Base-by-base conservation (phyloP, 176 grass and related monocot species). In the Panicum miliaceum region DNA sequence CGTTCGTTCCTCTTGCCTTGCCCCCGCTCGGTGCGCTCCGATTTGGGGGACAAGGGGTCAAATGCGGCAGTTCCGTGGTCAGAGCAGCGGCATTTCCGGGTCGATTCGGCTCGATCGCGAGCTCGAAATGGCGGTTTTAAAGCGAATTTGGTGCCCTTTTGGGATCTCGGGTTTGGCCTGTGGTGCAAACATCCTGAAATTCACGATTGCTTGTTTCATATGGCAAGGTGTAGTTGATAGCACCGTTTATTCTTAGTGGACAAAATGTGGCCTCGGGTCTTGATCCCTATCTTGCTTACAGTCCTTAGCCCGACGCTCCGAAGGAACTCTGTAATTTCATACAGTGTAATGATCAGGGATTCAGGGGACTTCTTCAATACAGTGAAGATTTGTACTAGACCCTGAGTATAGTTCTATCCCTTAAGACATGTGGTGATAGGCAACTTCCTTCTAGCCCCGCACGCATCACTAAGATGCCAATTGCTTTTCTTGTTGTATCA, bases 11-110 rank as follows among this genome's bases (percentile, higher is more conserved):
- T 23, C 56, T 59, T 25, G 8, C 56, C 56, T 19, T 57, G 0
- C 5, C 68, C 69, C 38, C 15, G 62, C 64, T 58, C 27, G 54
- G 63, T 68, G 22, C 13, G 64, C 26, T n/a, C 73, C 25, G 40
- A 69, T 84, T 81, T 23, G 84, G 82, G 74, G 73, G 16, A 25
- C 38, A 8, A 19, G 5, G 37, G 16, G 74, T 79, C 74, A 68
- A 86, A 89, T 84, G 81, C 15, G 87, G 68, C 58, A 15, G 68
- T 75, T 89, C 1, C 14, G 25, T 79, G 59, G 58, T 72, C 75
- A 65, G 64, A 65, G 78, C 6, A 50, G 38, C 19, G 13, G 25
- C 52, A 11, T 89, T 79, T 29, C 48, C 27, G 5, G 68, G 37
- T 20, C 43, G 81, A 57, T 80, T 58, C 75, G 59, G 19, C 38